Conservation (phyloP, 2,329 filamentous ascomycete species). For the Graphilbum fragrans region DNA sequence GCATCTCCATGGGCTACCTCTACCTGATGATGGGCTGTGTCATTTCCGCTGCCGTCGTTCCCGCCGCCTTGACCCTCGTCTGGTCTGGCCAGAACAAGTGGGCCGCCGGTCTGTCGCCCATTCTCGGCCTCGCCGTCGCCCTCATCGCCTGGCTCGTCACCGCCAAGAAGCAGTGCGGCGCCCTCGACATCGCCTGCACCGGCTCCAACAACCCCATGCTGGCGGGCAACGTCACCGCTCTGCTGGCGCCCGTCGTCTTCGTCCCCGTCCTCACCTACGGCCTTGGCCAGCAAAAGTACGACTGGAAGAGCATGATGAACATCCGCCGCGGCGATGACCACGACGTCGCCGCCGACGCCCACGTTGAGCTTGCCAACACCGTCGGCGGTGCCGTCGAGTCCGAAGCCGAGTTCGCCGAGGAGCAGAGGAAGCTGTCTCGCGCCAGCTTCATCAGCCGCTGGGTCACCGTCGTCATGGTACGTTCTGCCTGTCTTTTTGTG, state of each 20-base stretch:
- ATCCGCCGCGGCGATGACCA: slow-evolving; percentile 72
- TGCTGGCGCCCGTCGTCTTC: slow-evolving; percentile 32
- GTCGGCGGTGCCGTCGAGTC: slow-evolving; percentile 30
- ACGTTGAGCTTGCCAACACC: slow-evolving; percentile 53
- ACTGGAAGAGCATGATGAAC: slow-evolving; percentile 74
- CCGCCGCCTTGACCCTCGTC: slow-evolving; percentile 22
- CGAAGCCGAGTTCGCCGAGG: slow-evolving; percentile 25
- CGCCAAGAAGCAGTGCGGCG: slow-evolving; percentile 18
- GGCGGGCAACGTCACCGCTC: slow-evolving; percentile 29
- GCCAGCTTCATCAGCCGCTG: slow-evolving; percentile 21
- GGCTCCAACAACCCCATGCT: slow-evolving; percentile 26
- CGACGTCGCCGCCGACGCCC: slow-evolving; percentile 51
- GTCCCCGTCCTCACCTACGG: slow-evolving; percentile 29
- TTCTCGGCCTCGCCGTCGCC: slow-evolving; percentile 20
- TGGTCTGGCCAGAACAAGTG: slow-evolving; percentile 24
- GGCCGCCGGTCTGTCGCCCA: slow-evolving; percentile 21
- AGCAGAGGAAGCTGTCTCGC: slow-evolving; percentile 21
- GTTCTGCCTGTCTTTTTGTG: slow-evolving; percentile 18
- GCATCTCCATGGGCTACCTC: slow-evolving; percentile 23
- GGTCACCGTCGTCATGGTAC: slow-evolving; percentile 19
- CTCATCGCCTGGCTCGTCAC: slow-evolving; percentile 24
- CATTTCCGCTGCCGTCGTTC: slow-evolving; percentile 20
- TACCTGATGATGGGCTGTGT: slow-evolving; percentile 14
- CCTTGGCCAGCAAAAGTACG: slow-evolving; percentile 36
- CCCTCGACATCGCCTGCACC: slow-evolving; percentile 21